These are phyloP conservation scores for Pleurotus citrinopileatus DNA, from an alignment of 768 basidiomycete genomes.

Conservation along the genomic window DNA sequence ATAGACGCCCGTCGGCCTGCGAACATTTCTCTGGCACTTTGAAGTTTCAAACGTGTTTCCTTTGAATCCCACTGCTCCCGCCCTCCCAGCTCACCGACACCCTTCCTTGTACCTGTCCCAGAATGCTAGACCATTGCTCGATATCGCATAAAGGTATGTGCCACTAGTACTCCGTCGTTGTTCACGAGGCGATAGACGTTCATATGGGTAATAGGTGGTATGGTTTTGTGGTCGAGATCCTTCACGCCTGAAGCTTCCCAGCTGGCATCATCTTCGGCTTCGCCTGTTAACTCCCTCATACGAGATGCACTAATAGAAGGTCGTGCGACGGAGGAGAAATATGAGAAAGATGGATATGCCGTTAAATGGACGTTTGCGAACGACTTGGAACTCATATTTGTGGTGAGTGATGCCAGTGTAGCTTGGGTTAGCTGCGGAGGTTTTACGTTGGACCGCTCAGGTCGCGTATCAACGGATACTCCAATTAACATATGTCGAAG, in stretches of 20 bases:
- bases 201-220: constrained; percentile 57
- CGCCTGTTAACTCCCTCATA: constrained; percentile 86
- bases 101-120: no score
- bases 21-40: no score
- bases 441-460: constrained; percentile 33
- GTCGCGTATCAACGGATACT: constrained; percentile 96
- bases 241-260: constrained; percentile 85
- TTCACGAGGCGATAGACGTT: neutral
- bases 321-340: constrained; percentile 74
- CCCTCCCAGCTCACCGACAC: no score
- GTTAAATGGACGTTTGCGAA: constrained; percentile 95
- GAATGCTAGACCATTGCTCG: constrained; percentile 93
- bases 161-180: neutral
- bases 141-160: constrained; percentile 86
- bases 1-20: no score
- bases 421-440: constrained; percentile 9
- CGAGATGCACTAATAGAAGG: constrained; percentile 92
- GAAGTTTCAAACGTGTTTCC: no score
- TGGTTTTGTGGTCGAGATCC: constrained; percentile 92
- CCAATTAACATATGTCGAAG: constrained; percentile 91
- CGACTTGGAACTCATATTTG: constrained; percentile 94
- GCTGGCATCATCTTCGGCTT: constrained; percentile 65
- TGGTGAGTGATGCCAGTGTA: constrained; percentile 51
- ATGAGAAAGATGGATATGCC: constrained; percentile 93
- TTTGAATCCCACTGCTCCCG: no score